Conservation (phyloP, 768 basidiomycete species). For the Sarcomyxa edulis region DNA sequence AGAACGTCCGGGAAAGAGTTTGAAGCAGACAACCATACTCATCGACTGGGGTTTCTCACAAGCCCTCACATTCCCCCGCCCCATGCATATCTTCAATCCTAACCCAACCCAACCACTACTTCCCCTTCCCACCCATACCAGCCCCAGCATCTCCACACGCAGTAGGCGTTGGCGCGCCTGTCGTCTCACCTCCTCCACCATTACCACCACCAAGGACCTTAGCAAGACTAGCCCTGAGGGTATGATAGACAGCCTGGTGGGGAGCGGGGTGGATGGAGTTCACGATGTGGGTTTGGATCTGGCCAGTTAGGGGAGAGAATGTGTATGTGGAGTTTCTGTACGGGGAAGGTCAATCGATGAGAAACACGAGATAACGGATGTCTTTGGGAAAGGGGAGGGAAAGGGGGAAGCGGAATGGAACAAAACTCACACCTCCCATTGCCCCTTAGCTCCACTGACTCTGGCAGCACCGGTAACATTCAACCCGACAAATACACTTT, state of each 20-base stretch:
- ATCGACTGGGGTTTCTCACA: too few species aligned
- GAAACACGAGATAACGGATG: slow-evolving; percentile 4
- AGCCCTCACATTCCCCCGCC: too few species aligned
- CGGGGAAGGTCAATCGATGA: background rate
- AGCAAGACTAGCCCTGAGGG: slow-evolving; percentile 38
- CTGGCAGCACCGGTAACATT: slow-evolving; percentile 54
- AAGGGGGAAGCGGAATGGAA: slow-evolving; percentile 2
- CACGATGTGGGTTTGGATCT: slow-evolving; percentile 59
- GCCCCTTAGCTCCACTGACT: slow-evolving; percentile 54
- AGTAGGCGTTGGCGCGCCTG: slow-evolving; percentile 9
- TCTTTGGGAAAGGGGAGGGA: slow-evolving; percentile 1
- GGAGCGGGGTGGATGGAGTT: slow-evolving; percentile 79
- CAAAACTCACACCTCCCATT: slow-evolving; percentile 69
- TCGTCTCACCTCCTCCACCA: slow-evolving; percentile 11
- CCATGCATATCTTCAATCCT: too few species aligned
- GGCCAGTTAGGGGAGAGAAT: slow-evolving; percentile 63
- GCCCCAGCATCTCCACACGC: slow-evolving; percentile 7
- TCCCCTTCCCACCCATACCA: too few species aligned
- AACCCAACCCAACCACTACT: too few species aligned
- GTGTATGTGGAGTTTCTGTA: slow-evolving; percentile 65
- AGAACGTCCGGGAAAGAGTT: too few species aligned
- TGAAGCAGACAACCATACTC: too few species aligned
- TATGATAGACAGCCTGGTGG: slow-evolving; percentile 64
- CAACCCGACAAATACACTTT: slow-evolving; percentile 50
- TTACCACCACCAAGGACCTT: slow-evolving; percentile 32